Evolutionary conservation across 306 rosid genomes (phyloP).

Genomic region (Cajanus cajan): DNA sequence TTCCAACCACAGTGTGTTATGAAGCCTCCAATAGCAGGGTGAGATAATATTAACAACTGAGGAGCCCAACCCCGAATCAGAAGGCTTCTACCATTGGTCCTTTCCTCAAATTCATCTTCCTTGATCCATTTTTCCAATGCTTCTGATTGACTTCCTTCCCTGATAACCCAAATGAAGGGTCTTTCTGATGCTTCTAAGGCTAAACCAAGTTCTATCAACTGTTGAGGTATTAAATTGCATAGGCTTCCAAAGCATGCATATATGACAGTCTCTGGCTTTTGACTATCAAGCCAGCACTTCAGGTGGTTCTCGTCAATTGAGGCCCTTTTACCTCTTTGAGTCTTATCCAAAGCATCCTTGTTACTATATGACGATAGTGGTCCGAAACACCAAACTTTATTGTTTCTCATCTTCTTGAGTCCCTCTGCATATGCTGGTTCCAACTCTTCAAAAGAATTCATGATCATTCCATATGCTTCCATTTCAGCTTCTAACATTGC

Average conservation of each 20-base stretch:
- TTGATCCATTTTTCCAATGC: constrained; percentile 51
- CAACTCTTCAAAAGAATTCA: constrained; percentile 63
- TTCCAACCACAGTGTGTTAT: constrained; percentile 76
- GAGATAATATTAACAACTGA: constrained; percentile 51
- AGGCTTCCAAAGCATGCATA: constrained; percentile 62
- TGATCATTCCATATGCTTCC: constrained; percentile 33
- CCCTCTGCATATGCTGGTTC: constrained; percentile 44
- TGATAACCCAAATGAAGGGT: constrained; percentile 68
- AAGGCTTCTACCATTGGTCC: constrained; percentile 43
- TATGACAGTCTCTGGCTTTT: constrained; percentile 43
- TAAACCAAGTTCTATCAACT: constrained; percentile 51
- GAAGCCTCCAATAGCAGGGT: constrained; percentile 52
- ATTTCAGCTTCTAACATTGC: constrained; percentile 39
- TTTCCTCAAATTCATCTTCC: constrained; percentile 50
- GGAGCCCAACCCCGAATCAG: constrained; percentile 70
- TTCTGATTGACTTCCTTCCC: constrained; percentile 16
- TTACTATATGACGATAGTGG: constrained; percentile 43
- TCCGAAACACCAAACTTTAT: constrained; percentile 60
- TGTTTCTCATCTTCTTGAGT: constrained; percentile 34
- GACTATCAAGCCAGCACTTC: constrained; percentile 42
- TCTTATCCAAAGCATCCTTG: constrained; percentile 41
- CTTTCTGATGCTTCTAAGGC: constrained; percentile 53
- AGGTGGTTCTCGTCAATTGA: constrained; percentile 32
- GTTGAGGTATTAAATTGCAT: constrained; percentile 36
- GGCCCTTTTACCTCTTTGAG: constrained; percentile 48